Evolutionary conservation across 208 protist species (phyloP).

Genomic region (Leptomonas seymouri): DNA sequence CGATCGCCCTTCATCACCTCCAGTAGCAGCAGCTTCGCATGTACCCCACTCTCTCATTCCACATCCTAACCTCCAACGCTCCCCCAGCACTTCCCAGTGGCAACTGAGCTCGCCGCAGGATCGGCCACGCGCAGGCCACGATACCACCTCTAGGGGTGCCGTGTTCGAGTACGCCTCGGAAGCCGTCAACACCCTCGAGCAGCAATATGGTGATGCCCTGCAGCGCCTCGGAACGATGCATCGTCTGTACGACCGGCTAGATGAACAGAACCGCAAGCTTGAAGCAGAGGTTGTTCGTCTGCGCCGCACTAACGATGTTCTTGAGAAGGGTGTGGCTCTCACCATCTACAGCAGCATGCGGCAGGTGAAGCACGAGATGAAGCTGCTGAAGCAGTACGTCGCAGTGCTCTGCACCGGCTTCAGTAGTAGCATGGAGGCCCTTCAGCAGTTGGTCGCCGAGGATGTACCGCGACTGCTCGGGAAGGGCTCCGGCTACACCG

Average conservation of each 20-base stretch:
- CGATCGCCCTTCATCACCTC: not conserved
- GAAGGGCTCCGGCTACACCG: slow-evolving; percentile 11
- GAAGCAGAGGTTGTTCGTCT: slow-evolving; percentile 23
- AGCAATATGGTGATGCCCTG: slow-evolving; percentile 41
- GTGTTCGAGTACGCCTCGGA: slow-evolving; percentile 36
- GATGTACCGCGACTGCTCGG: slow-evolving; percentile 19
- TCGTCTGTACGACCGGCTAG: slow-evolving; percentile 33
- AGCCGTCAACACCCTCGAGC: slow-evolving; percentile 47
- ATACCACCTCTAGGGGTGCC: not conserved
- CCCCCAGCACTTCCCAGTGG: slow-evolving; percentile 14
- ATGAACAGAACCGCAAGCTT: slow-evolving; percentile 22
- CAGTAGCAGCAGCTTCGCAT: not conserved
- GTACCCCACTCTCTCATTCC: not conserved
- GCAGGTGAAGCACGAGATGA: slow-evolving; percentile 43
- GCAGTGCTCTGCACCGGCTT: slow-evolving; percentile 49
- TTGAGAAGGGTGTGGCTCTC: slow-evolving; percentile 26
- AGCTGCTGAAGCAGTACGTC: slow-evolving; percentile 40
- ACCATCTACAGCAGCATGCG: slow-evolving; percentile 41
- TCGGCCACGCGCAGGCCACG: not conserved
- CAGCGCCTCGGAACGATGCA: slow-evolving; percentile 46
- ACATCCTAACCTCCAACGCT: not conserved
- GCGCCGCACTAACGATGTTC: slow-evolving; percentile 15
- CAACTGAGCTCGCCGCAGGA: slow-evolving; percentile 27
- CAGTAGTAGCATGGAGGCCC: slow-evolving; percentile 24
- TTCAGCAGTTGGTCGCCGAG: slow-evolving; percentile 29